Percentiles rank a stretch among this genome's conserved stretches.
Conservation (phyloP, 805 yeast species). For the Lipomyces lipofer region DNA sequence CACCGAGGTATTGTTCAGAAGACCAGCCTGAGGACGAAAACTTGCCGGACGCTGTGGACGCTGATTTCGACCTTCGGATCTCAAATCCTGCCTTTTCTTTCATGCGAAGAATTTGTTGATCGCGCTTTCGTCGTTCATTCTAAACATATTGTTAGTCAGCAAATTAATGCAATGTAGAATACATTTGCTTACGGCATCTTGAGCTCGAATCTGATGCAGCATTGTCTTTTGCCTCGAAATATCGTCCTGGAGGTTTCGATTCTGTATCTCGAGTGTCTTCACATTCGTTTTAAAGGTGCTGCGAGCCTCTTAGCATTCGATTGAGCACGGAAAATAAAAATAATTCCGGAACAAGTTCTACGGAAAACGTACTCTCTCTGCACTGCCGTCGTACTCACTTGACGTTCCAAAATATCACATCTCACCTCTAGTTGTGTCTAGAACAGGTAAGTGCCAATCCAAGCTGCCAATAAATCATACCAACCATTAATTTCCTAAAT, state of each 20-base stretch:
- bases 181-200: slow-evolving; percentile 18
- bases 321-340: background rate
- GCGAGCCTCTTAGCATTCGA: background rate
- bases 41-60: slow-evolving; percentile 18
- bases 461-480: background rate
- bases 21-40: slow-evolving; percentile 9
- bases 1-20: background rate
- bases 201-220: slow-evolving; percentile 23
- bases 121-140: slow-evolving; percentile 27
- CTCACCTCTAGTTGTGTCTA: slow-evolving; percentile 21
- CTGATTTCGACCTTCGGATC: slow-evolving; percentile 19
- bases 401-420: slow-evolving; percentile 25
- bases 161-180: background rate
- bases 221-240: slow-evolving; percentile 18
- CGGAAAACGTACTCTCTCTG: slow-evolving; percentile 26
- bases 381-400: slow-evolving; percentile 7
- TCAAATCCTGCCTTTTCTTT: slow-evolving; percentile 32
- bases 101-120: slow-evolving; percentile 28
- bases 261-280: slow-evolving; percentile 20
- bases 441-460: background rate
- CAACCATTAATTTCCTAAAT: slow-evolving; percentile 12
- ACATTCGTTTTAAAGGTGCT: slow-evolving; percentile 13
- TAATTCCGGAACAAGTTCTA: background rate
- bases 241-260: slow-evolving; percentile 20
- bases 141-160: background rate